Base-by-base conservation (phyloP, 345 rosid genomes). In the Aquilaria yunnanensis region DNA sequence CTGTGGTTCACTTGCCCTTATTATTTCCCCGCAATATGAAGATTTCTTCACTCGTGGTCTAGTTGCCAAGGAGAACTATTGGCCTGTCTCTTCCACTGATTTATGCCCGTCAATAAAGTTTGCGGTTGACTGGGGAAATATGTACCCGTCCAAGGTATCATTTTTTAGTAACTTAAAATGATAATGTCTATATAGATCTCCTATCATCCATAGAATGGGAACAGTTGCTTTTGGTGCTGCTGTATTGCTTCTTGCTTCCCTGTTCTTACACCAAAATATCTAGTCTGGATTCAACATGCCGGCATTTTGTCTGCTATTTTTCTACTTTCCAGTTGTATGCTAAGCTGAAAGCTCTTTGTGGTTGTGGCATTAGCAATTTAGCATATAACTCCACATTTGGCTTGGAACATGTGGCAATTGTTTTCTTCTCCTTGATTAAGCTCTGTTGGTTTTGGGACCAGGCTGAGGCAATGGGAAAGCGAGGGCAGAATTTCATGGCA, bases 1-100 rank as follows among this genome's bases (percentile, higher is more conserved):
- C 2, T 93, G 98, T 60, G 91, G 93, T 68, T 88, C 97, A 23
- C 76, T 86, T 65, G 64, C 96, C 32, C 81, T 93, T 30, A 77
- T 90, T 58, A 88, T 93, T 72, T 63, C 97, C 60, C 90, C 96
- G 0, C 72, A 82, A 62, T 88, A 88, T 61, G 94, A 93, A 73
- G 97, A 93, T 74, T 90, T 93, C 85, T 90, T 93, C 71, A 82
- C 83, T 52, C 89, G 97, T 29, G 94, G 89, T 16, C 92, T 93
- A 53, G 60, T 85, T 63, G 92, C 98, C 3, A 67, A 58, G 72
- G 64, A 75, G 33, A 86, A 88, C 70, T 90, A 86, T 69, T 90
- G 96, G 97, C 98, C 97, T 45, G 69, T 93, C 72, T 81, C 97
- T 66, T 47, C 88, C 31, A 56, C 66, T 54, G 67, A 77, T 71